phyloP scores from a whole-genome alignment of 192 early-diverging fungal genomes.

The Coemansia sp. region DNA sequence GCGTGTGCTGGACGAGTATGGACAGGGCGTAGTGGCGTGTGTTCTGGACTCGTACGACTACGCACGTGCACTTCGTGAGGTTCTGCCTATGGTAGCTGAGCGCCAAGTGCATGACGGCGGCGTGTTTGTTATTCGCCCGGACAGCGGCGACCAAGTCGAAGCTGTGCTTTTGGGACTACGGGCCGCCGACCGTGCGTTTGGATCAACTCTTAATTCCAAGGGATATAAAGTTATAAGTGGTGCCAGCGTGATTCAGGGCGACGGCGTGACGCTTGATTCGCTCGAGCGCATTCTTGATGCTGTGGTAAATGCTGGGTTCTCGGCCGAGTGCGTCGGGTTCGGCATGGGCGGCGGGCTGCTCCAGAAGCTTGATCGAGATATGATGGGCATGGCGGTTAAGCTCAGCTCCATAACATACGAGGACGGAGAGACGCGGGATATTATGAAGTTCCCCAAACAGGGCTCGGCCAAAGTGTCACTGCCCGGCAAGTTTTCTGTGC shows the following conservation, averaged over 20 bases:
- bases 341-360: conserved; percentile 89
- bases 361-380: conserved; percentile 85
- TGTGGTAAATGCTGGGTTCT: conserved; percentile 61
- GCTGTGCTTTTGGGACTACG: conserved; percentile 70
- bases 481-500: conserved; percentile 61
- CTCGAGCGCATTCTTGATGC: conserved; percentile 61
- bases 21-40: conserved; percentile 73
- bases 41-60: conserved; percentile 95
- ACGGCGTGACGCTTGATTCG: conserved; percentile 65
- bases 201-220: conserved; percentile 64
- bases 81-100: conserved; percentile 68
- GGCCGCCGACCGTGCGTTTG: conserved; percentile 75
- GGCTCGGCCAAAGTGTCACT: conserved; percentile 72
- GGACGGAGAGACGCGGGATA: conserved; percentile 67
- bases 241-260: conserved; percentile 81
- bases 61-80: conserved; percentile 64
- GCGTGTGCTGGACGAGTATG: conserved; percentile 65
- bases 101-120: conserved; percentile 71
- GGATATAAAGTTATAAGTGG: conserved; percentile 77
- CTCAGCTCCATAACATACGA: conserved; percentile 65
- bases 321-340: conserved; percentile 73
- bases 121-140: conserved; percentile 78
- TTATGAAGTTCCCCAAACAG: conserved; percentile 86
- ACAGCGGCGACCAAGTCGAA: conserved; percentile 80
- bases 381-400: conserved; percentile 85